These are phyloP conservation scores for Ophiostoma montium DNA, from an alignment of 2,329 filamentous ascomycete species.

Conservation along the genomic window DNA sequence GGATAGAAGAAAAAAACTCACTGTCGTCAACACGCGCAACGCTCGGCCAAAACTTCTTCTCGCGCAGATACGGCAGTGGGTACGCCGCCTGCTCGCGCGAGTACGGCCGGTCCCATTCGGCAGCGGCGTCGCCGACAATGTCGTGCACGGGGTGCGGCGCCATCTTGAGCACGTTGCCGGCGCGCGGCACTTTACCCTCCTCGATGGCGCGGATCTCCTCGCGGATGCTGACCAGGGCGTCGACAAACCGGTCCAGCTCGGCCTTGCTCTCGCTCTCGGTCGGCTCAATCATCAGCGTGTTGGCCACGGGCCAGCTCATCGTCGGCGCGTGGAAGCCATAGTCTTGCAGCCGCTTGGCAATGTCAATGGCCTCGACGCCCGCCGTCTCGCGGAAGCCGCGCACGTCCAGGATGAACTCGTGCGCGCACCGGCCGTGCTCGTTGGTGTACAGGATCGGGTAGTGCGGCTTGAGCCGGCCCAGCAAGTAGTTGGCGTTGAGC, in stretches of 20 bases:
- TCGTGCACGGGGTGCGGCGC: slow-evolving; percentile 76
- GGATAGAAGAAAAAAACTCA: slow-evolving; percentile 30
- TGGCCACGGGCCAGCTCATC: slow-evolving; percentile 91
- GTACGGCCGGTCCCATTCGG: slow-evolving; percentile 71
- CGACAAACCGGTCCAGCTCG: slow-evolving; percentile 86
- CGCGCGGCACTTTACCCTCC: slow-evolving; percentile 57
- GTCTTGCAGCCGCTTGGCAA: slow-evolving; percentile 92
- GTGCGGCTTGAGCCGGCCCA: slow-evolving; percentile 70
- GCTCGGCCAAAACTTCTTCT: slow-evolving; percentile 97
- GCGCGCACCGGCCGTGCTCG: slow-evolving; percentile 70
- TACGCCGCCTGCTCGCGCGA: slow-evolving; percentile 73
- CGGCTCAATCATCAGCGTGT: slow-evolving; percentile 96
- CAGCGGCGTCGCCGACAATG: slow-evolving; percentile 41
- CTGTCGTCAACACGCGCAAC: slow-evolving; percentile 80
- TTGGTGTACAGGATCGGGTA: slow-evolving; percentile 94
- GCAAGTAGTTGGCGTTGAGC: slow-evolving; percentile 96
- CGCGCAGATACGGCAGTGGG: slow-evolving; percentile 63
- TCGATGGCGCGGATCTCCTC: slow-evolving; percentile 75
- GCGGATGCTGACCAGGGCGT: slow-evolving; percentile 77
- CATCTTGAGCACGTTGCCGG: slow-evolving; percentile 78
- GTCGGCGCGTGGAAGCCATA: slow-evolving; percentile 96
- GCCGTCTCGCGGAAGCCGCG: slow-evolving; percentile 71
- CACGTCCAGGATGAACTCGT: slow-evolving; percentile 92
- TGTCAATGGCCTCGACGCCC: slow-evolving; percentile 82
- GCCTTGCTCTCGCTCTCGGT: slow-evolving; percentile 87